These are phyloP conservation scores for Mortierella alpina DNA, from an alignment of 192 early-diverging fungal genomes.

Conservation along the genomic window DNA sequence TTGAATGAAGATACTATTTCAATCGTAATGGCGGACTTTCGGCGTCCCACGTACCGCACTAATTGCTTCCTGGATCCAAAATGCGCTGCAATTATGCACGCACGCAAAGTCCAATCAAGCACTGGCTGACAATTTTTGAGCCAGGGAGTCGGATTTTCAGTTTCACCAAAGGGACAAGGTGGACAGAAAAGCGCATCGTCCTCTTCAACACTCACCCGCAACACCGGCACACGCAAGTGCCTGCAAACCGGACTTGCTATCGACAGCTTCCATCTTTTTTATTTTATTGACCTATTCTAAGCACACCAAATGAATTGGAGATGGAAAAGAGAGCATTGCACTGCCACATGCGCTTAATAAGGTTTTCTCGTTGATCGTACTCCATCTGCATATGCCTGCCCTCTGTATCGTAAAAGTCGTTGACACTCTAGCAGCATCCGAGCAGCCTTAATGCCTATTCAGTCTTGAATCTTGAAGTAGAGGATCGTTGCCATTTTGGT, in stretches of 20 bases:
- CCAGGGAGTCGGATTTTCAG: too few relatives aligned
- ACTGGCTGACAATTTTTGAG: too few relatives aligned
- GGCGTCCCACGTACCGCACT: too few relatives aligned
- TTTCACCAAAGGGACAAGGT: too few relatives aligned
- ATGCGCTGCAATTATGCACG: too few relatives aligned
- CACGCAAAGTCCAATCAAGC: too few relatives aligned
- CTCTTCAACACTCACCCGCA: too few relatives aligned
- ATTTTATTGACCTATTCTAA: not conserved
- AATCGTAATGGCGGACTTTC: too few relatives aligned
- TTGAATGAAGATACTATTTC: too few relatives aligned
- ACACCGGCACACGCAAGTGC: too few relatives aligned
- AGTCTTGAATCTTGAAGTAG: not conserved
- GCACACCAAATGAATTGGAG: not conserved
- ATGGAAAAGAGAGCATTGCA: conserved; percentile 7
- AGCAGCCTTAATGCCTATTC: not conserved
- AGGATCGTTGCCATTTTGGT: conserved; percentile 25
- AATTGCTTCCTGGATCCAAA: too few relatives aligned
- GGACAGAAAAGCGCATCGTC: too few relatives aligned
- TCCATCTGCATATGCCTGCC: not conserved
- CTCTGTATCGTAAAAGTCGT: not conserved
- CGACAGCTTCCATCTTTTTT: not conserved
- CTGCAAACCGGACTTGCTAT: not conserved
- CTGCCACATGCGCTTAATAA: conserved; percentile 26
- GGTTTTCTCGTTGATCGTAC: not conserved
- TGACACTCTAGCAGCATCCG: not conserved